Base-by-base conservation (phyloP, 768 basidiomycete genomes). In the Panaeolus papilionaceus region DNA sequence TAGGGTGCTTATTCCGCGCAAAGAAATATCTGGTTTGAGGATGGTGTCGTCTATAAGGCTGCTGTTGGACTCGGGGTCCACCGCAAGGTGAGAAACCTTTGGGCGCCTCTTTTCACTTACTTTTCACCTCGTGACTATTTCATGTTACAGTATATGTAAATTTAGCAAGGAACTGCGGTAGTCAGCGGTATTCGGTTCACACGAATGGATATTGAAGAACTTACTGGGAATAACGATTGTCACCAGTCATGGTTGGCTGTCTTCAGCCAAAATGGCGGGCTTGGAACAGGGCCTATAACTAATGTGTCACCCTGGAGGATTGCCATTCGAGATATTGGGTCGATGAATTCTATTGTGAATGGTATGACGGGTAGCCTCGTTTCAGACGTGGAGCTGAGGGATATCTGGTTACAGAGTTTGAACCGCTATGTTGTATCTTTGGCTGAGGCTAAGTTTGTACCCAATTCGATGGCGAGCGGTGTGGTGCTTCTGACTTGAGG, bases 61-160 rank as follows among this genome's bases (percentile, higher is more conserved):
- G 54, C 54, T 33, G 54, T 58, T 14, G 54, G 54, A 58, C 54
- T 58, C 54, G 54, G 54, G 54, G 14, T 58, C 14, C 54, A 58
- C 54, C 54, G 16, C 54, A 58, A 58, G 54, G 54, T 58, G 33
- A 10, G 54, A 4, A n/a, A 58, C 33, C 4, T 37, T 16, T 58
- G 6, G 28, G 16, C 54, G 28, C 54, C 4, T 58, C 6, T 33
- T 58, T 58, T 54, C 12, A 7, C 23, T 28, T 58, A 58, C 28
- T 58, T 11, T 12, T 3, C 26, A 33, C 26, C 33, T 58, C 54
- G 33, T 33, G 3, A 3, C 33, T 33, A 58, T 37, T 23, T 37
- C 9, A 14, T 58, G 4, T 58, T 37, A 23, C 23, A 23, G 23
- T 23, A 58, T 28, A 14, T 37, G 54, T 2, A 9, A 14, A 16